These are phyloP conservation scores for Sergeia podlipaevii DNA, from an alignment of 208 protist species.

Conservation along the genomic window DNA sequence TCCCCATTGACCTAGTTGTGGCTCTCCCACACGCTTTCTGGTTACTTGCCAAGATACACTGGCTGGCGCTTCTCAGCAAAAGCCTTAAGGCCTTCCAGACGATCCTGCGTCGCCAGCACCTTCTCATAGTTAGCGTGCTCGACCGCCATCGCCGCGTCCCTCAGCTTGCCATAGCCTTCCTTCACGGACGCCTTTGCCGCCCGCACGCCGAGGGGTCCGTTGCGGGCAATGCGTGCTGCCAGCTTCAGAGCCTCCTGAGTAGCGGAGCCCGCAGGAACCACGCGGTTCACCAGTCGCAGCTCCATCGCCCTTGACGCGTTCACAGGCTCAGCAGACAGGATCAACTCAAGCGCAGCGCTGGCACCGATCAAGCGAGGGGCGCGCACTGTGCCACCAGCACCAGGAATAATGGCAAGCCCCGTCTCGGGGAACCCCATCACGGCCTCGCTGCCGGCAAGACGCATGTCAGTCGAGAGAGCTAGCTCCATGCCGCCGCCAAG, in stretches of 20 bases:
- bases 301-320: constrained; percentile 42
- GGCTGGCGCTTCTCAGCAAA: constrained; percentile 90
- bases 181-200: constrained; percentile 86
- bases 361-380: constrained; percentile 79
- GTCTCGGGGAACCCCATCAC: constrained; percentile 86
- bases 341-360: constrained; percentile 85
- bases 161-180: constrained; percentile 40
- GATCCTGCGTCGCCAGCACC: constrained; percentile 85
- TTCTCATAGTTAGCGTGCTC: constrained; percentile 80
- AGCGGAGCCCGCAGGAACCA: constrained; percentile 36
- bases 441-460: constrained; percentile 44
- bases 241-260: constrained; percentile 26
- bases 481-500: constrained; percentile 91
- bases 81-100: constrained; percentile 85
- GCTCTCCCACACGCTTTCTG: no score
- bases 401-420: constrained; percentile 90
- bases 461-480: constrained; percentile 80
- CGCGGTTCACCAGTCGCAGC: constrained; percentile 75
- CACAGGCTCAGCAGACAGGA: constrained; percentile 76
- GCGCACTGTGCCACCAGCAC: constrained; percentile 88
- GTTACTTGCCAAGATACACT: constrained; percentile 79
- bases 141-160: constrained; percentile 57
- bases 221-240: constrained; percentile 44
- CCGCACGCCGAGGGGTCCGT: constrained; percentile 82
- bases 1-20: no score